Evolutionary conservation across 1,139 yeast genomes (phyloP).

Genomic region (Pichia sp.): DNA sequence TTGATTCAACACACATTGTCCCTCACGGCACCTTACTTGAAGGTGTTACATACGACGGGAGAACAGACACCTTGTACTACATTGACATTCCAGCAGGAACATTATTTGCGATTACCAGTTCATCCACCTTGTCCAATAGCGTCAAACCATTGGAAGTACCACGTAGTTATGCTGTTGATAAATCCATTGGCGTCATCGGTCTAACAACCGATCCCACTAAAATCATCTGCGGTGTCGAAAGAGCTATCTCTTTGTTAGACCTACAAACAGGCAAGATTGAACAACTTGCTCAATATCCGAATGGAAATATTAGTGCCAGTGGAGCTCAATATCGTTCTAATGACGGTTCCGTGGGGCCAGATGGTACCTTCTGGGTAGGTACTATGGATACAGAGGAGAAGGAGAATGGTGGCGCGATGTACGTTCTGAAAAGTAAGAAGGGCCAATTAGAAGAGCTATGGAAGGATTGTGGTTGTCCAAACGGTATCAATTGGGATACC

Average conservation of each 20-base stretch:
- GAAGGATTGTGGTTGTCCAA: constrained; percentile 46
- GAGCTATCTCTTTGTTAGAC: constrained; percentile 48
- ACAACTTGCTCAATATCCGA: constrained; percentile 40
- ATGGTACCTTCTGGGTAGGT: constrained; percentile 67
- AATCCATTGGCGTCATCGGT: constrained; percentile 55
- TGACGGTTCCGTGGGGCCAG: constrained; percentile 65
- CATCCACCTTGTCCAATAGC: neutral
- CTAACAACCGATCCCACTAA: constrained; percentile 41
- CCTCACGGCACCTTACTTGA: constrained; percentile 50
- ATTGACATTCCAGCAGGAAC: constrained; percentile 54
- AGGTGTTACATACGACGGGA: constrained; percentile 57
- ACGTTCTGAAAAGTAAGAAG: constrained; percentile 32
- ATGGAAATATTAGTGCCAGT: constrained; percentile 19
- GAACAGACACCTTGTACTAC: constrained; percentile 57
- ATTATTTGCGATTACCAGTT: constrained; percentile 1
- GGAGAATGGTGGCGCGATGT: constrained; percentile 37
- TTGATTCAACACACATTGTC: constrained; percentile 29
- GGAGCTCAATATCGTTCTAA: constrained; percentile 50
- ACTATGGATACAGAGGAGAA: constrained; percentile 49
- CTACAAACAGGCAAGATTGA: constrained; percentile 37
- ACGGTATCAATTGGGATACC: constrained; percentile 72
- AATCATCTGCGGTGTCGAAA: constrained; percentile 44
- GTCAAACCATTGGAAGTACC: constrained; percentile 1
- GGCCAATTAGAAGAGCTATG: constrained; percentile 24
- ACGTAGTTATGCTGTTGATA: constrained; percentile 27